Base-by-base conservation (phyloP, 352 stramenopile species). In the Phytophthora pluvialis region DNA sequence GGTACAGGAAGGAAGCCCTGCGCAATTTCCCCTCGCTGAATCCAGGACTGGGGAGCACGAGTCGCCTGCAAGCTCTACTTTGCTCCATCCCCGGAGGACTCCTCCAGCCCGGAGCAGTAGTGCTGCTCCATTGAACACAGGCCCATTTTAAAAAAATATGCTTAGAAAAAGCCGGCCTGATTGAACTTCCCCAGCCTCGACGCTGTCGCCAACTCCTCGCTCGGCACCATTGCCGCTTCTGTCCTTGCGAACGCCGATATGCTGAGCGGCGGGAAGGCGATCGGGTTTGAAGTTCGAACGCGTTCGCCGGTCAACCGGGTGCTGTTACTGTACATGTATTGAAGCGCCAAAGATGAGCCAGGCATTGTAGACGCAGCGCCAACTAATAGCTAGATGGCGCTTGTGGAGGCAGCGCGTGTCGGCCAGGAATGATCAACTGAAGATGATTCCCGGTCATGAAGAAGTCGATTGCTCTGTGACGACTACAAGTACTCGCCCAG, bases 291-390 rank as follows among this genome's bases (percentile, higher is more conserved):
- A 32, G 26, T 16, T 60, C 18, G 16, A 44, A 32, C 9, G 45
- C 36, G 42, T 64, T 65, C 35, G 47, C 57, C 49, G 40, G 36
- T 50, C 15, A 60, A 12, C 21, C 21, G 2, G 21, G 21, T 21
- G 21, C 21, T 21, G 21, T 21, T 21, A 21, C n/a, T n/a, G n/a
- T n/a, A n/a, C 21, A 21, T 21, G 21, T 47, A 11, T 61, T 54
- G 47, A 59, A 67, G 32, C 42, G 25, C 31, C 49, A 62, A 62
- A 56, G 18, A 60, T 60, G 32, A 54, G 49, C 10, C 42, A 60
- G 31, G 10, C 26, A 36, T 13, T 12, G 8, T n/a, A 53, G 33
- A 47, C 54, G 33, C 40, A 29, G 16, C 16, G 42, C 39, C 25
- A 21, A 40, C 44, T 21, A 21, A 21, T 33, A 54, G 26, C 44